phyloP scores from a whole-genome alignment of 2,329 filamentous ascomycete genomes.

The Tolypocladium inflatum region DNA sequence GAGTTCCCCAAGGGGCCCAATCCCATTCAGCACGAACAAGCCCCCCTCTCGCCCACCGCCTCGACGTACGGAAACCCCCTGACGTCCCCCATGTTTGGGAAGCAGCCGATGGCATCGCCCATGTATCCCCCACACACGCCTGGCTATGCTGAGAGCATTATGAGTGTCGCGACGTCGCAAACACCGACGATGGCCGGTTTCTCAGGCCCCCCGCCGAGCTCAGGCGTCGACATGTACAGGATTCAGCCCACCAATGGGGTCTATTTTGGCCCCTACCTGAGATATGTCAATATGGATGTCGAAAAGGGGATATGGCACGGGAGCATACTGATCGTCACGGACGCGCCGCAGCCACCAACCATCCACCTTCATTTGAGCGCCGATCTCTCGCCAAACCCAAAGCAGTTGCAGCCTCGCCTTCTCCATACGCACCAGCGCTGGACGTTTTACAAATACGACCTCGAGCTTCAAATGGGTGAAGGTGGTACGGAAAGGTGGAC shows the following conservation, averaged over 20 bases:
- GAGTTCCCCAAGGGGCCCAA: constrained; percentile 96
- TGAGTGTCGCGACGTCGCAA: constrained; percentile 66
- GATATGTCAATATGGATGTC: constrained; percentile 95
- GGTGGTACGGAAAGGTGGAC: constrained; percentile 80
- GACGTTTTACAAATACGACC: constrained; percentile 91
- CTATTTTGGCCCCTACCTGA: constrained; percentile 92
- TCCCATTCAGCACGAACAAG: constrained; percentile 72
- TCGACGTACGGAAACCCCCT: constrained; percentile 69
- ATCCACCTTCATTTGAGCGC: constrained; percentile 89
- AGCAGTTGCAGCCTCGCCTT: constrained; percentile 70
- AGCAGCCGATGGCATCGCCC: constrained; percentile 57
- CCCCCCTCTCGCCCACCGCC: constrained; percentile 73
- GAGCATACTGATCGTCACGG: constrained; percentile 87
- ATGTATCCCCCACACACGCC: constrained; percentile 76
- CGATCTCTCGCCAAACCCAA: constrained; percentile 86
- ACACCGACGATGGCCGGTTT: constrained; percentile 76
- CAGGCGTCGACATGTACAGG: constrained; percentile 90
- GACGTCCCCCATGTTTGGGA: constrained; percentile 56
- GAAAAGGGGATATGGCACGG: constrained; percentile 86
- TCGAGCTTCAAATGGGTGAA: constrained; percentile 86
- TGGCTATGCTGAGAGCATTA: constrained; percentile 76
- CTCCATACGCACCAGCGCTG: constrained; percentile 89
- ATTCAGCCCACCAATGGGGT: constrained; percentile 90
- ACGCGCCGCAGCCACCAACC: constrained; percentile 83
- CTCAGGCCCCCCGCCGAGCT: constrained; percentile 75